Percentiles rank a stretch among this genome's conserved stretches.
These are phyloP conservation scores for Cadophora sp. DNA, from an alignment of 2,329 filamentous ascomycete genomes.

Conservation along the genomic window DNA sequence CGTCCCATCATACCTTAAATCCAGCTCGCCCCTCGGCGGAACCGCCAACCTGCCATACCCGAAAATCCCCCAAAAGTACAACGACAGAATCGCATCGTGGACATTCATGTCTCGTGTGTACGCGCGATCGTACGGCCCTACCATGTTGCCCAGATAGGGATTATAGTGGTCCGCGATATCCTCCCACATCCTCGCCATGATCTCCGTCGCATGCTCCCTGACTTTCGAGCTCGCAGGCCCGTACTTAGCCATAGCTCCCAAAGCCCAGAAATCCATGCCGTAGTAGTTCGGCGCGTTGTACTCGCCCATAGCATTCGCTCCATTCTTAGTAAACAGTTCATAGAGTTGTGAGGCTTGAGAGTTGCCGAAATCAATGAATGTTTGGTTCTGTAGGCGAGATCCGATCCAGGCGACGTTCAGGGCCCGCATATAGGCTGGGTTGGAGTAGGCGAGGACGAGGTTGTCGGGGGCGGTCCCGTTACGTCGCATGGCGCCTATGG, in stretches of 20 bases:
- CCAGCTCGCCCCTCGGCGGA: constrained; percentile 47
- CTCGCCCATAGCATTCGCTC: constrained; percentile 58
- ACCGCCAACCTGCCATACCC: constrained; percentile 49
- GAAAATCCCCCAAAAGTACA: constrained; percentile 52
- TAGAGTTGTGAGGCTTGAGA: constrained; percentile 60
- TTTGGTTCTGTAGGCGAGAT: constrained; percentile 56
- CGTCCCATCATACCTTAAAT: constrained; percentile 50
- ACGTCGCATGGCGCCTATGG: constrained; percentile 65
- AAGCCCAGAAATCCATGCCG: constrained; percentile 61
- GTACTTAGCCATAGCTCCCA: constrained; percentile 57
- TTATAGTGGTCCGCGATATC: constrained; percentile 61
- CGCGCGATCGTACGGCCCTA: constrained; percentile 67
- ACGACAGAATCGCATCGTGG: constrained; percentile 49
- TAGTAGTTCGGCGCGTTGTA: constrained; percentile 65
- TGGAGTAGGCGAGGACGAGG: constrained; percentile 40
- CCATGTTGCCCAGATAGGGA: constrained; percentile 63
- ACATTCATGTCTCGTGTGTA: constrained; percentile 67
- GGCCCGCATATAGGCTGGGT: constrained; percentile 62
- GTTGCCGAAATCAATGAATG: constrained; percentile 64
- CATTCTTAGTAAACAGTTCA: constrained; percentile 58
- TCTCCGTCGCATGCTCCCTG: constrained; percentile 54
- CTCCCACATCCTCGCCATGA: constrained; percentile 60
- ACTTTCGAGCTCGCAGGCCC: constrained; percentile 60
- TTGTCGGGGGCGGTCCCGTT: constrained; percentile 61
- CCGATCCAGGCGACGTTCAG: constrained; percentile 65